Percentiles rank a stretch among this genome's conserved stretches.
Evolutionary conservation across 2,329 filamentous ascomycete genomes (phyloP).

Genomic region (Xylariaceae sp.): DNA sequence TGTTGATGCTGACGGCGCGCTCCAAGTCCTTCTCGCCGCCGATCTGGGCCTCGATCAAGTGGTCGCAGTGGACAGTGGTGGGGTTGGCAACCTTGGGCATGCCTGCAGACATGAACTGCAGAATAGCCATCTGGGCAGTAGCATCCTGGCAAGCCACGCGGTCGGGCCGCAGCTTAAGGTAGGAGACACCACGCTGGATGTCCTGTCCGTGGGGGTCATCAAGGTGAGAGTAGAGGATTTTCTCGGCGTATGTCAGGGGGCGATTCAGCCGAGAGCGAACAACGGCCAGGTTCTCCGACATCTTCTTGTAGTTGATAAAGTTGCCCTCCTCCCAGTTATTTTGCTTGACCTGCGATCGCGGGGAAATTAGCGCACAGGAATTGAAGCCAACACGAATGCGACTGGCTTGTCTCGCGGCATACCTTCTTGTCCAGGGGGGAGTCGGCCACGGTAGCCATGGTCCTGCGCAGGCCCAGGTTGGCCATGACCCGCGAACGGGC

Average conservation of each 20-base stretch:
- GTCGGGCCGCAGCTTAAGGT: constrained; percentile 94
- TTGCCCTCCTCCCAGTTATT: constrained; percentile 94
- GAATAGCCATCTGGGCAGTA: constrained; percentile 98
- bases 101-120: constrained; percentile 99
- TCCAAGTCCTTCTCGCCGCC: constrained; percentile 91
- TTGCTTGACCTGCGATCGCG: constrained; percentile 65
- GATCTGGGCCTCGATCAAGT: constrained; percentile 96
- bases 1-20: constrained; percentile 89
- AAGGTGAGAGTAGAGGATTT: constrained; percentile 97
- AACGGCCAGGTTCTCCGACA: constrained; percentile 93
- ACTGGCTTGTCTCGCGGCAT: constrained; percentile 23
- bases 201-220: constrained; percentile 96
- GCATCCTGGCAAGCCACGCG: constrained; percentile 99
- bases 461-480: constrained; percentile 58
- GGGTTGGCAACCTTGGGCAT: constrained; percentile 95
- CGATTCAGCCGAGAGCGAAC: constrained; percentile 86
- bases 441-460: constrained; percentile 81
- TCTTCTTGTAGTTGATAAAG: constrained; percentile 99
- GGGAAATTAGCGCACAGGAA: constrained; percentile 22
- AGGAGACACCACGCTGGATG: constrained; percentile 90
- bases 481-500: constrained; percentile 51
- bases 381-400: neutral
- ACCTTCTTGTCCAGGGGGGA: constrained; percentile 87
- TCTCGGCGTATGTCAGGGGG: constrained; percentile 92
- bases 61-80: constrained; percentile 95